Evolutionary conservation across 805 yeast species (phyloP), one percentile per base, ranked within the genome.

Genomic region (Wickerhamiella azymoides): DNA sequence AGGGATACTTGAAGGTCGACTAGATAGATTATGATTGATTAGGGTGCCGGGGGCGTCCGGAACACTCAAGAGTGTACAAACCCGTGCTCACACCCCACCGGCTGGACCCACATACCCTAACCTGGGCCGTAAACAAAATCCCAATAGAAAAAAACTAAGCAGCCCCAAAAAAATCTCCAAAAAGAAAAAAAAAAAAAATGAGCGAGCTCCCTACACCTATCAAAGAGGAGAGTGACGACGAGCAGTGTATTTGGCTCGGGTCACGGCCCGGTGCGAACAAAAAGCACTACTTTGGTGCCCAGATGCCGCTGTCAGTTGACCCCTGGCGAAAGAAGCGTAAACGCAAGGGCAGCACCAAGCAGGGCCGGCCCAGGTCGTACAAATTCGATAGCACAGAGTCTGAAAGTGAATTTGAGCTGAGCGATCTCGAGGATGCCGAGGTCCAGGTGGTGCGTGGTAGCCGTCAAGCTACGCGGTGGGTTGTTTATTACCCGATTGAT

Each of bases 1-100:
- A 48, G n/a, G 54, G 53, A 40, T 41, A 43, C 30, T 46, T 60
- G 36, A 40, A 51, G 32, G 52, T 59, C 9, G 43, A 40, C 28
- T 40, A 37, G 28, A 5, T 19, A 36, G 39, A 27, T 4, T 27
- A n/a, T 27, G 4, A 10, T 10, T 11, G n/a, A 9, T 27, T 10
- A 5, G n/a, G n/a, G n/a, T n/a, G n/a, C n/a, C n/a, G n/a, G n/a
- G n/a, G n/a, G n/a, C n/a, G n/a, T n/a, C n/a, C n/a, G n/a, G n/a
- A n/a, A n/a, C n/a, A n/a, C n/a, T n/a, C n/a, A n/a, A n/a, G n/a
- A n/a, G n/a, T n/a, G n/a, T n/a, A n/a, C n/a, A n/a, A n/a, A n/a
- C n/a, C n/a, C n/a, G 24, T 21, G 7, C 24, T 7, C 4, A 4
- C 24, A 21, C 24, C 24, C 24, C 24, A 21, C 24, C 24, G 6